A percentile compares a stretch with the other conserved stretches of the same genome.
phyloP scores from a whole-genome alignment of 164 flowering plant genomes.

The Hamamelis virginiana region DNA sequence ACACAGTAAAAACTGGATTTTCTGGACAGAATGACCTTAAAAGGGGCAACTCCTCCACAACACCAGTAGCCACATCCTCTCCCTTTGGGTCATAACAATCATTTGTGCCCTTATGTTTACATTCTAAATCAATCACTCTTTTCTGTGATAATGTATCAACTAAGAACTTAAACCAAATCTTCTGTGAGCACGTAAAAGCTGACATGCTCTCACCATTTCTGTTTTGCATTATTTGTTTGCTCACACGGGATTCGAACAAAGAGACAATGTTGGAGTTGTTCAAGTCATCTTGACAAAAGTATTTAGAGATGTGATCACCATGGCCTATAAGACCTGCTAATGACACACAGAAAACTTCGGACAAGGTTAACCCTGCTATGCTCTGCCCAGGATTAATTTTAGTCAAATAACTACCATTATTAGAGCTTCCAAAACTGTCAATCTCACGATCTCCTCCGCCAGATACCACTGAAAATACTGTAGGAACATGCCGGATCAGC shows the following conservation, averaged over 20 bases:
- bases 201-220: constrained; percentile 22
- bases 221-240: constrained; percentile 20
- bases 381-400: constrained; percentile 20
- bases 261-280: constrained; percentile 16
- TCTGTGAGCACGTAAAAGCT: constrained; percentile 30
- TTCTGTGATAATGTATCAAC: constrained; percentile 42
- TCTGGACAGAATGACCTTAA: constrained; percentile 55
- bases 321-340: constrained; percentile 74
- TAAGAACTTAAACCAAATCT: constrained; percentile 59
- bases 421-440: constrained; percentile 24
- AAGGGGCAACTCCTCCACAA: constrained; percentile 21
- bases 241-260: constrained; percentile 19
- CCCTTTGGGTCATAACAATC: constrained; percentile 17
- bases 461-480: constrained; percentile 15
- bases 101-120: constrained; percentile 16
- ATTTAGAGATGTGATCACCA: constrained; percentile 62
- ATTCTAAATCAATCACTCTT: constrained; percentile 16
- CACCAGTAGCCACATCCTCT: constrained; percentile 11
- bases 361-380: constrained; percentile 61
- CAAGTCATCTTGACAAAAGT: constrained; percentile 44
- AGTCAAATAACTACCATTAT: constrained; percentile 8
- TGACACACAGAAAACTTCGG: constrained; percentile 78
- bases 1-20: constrained; percentile 76
- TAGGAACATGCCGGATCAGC: constrained; percentile 67
- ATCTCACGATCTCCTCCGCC: constrained; percentile 18